Evolutionary conservation across 2,329 filamentous ascomycete genomes (phyloP), one percentile per base, ranked within the genome.

Genomic region (Aspergillus costaricaensis): DNA sequence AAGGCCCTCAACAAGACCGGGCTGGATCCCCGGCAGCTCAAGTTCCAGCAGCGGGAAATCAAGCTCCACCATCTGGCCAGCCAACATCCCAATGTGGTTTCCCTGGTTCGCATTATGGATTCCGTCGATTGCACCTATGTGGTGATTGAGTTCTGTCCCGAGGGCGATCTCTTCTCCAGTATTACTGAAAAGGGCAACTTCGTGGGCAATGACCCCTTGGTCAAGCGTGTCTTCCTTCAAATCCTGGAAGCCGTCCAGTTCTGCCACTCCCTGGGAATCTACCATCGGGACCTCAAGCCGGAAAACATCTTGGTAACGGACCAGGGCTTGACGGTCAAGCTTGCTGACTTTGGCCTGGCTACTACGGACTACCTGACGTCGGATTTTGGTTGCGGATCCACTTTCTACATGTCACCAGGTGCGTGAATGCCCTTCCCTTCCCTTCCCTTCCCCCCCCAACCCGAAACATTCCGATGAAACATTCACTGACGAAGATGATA

Each of bases 361-460:
- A 98, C 92, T 23, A 88, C 87, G 60, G 91, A 94, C 67, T 84
- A 87, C 67, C 83, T 89, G 68, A 96, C 94, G 65, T 90, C 92
- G 69, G 95, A 99, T 77, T 97, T 96, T 78, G 95, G 95, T 72
- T 99, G 95, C 76, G 95, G 95, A 65, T 98, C 95, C 32, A 98
- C 94, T 14, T 98, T 98, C 73, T 99, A 99, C 81, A 99, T 98
- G 95, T 96, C 92, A 74, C 95, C 95, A 86, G 94, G 94, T 97
- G 90, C 77, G 86, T 81, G 23, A 17, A 19, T 21, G 25, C n/a
- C 38, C 25, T 21, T 15, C 17, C n/a, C 65, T 66, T 3, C 2
- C 51, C n/a, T n/a, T n/a, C n/a, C n/a, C n/a, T n/a, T n/a, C n/a
- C n/a, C n/a, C 44, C 43, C 51, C 51, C 62, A 59, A 55, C 64